phyloP scores from a whole-genome alignment of 1,284 basidiomycete genomes.

The Chiua sp. region DNA sequence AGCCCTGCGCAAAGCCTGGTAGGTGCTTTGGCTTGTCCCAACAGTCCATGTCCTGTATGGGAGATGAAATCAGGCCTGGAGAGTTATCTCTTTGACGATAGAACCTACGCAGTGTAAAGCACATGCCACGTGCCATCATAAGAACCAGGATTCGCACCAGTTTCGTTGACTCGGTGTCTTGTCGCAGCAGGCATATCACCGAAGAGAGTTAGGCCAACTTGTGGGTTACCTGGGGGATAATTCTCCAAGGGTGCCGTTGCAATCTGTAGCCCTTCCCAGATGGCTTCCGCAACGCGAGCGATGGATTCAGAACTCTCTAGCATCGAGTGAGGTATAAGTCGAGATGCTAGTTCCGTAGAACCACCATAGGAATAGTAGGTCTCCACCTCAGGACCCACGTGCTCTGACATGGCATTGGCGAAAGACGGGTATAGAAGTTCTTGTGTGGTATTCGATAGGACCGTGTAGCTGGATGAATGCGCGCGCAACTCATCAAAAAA shows the following conservation, averaged over 20 bases:
- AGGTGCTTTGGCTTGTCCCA: not conserved
- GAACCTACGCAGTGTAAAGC: conserved; percentile 7
- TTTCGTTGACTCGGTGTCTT: conserved; percentile 3
- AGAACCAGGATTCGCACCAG: conserved; percentile 12
- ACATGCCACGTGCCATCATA: conserved; percentile 17
- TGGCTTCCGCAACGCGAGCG: conserved; percentile 5
- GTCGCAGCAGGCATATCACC: conserved; percentile 11
- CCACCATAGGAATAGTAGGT: not conserved
- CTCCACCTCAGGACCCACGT: conserved; percentile 4
- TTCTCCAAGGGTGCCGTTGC: not conserved
- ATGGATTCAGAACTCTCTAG: conserved; percentile 6
- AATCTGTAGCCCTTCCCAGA: conserved; percentile 11
- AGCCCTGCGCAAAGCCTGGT: not conserved
- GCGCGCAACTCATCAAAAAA: conserved; percentile 9
- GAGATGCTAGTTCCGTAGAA: not conserved
- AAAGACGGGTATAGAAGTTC: conserved; percentile 5
- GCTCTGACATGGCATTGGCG: conserved; percentile 1
- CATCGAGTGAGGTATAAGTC: conserved; percentile 4
- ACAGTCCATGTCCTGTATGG: conserved; percentile 12
- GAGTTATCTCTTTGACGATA: rapidly evolving
- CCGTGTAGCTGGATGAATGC: conserved; percentile 7
- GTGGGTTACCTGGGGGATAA: not conserved
- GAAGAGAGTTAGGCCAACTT: conserved; percentile 4
- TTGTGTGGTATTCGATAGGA: conserved; percentile 7
- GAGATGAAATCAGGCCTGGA: not conserved